phyloP scores from a whole-genome alignment of 768 basidiomycete species.

The Auriscalpium orientale region DNA sequence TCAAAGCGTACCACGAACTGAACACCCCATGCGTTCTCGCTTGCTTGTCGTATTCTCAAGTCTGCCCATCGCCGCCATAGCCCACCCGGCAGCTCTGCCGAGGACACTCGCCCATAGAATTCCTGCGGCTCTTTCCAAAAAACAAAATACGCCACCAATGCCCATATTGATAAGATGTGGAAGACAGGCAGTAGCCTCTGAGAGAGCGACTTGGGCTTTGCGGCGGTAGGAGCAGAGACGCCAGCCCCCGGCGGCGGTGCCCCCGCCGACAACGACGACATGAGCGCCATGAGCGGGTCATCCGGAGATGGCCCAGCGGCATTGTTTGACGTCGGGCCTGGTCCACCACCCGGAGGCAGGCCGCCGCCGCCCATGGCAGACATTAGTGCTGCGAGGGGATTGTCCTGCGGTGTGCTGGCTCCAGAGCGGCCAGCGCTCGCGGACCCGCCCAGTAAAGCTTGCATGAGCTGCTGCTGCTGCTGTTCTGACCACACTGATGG shows the following conservation, averaged over 20 bases:
- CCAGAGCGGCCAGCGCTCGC: conserved; percentile 5
- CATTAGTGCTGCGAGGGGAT: conserved; percentile 28
- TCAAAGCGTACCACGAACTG: conserved; percentile 46
- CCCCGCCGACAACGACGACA: conserved; percentile 22
- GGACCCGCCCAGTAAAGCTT: conserved; percentile 44
- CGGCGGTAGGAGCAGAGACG: not conserved
- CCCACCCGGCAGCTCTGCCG: conserved; percentile 23
- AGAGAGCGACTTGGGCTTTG: conserved; percentile 31
- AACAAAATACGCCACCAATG: conserved; percentile 59
- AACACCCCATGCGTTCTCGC: conserved; percentile 35
- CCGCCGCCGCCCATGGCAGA: conserved; percentile 15
- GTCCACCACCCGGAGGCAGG: not conserved
- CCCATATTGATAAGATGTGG: conserved; percentile 60
- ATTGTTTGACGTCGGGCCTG: not conserved
- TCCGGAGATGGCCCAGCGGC: conserved; percentile 5
- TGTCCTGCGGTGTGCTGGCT: conserved; percentile 9
- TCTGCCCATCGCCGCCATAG: conserved; percentile 61
- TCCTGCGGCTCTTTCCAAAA: conserved; percentile 54
- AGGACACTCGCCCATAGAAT: conserved; percentile 32
- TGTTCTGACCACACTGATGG: conserved; percentile 60
- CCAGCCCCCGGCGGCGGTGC: not conserved
- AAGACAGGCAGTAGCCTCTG: conserved; percentile 61
- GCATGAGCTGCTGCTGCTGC: conserved; percentile 62
- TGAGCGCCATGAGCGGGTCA: conserved; percentile 26
- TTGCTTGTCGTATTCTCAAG: conserved; percentile 33